These are phyloP conservation scores for Periconia macrospinosa DNA, from an alignment of 2,329 filamentous ascomycete species.

Conservation along the genomic window DNA sequence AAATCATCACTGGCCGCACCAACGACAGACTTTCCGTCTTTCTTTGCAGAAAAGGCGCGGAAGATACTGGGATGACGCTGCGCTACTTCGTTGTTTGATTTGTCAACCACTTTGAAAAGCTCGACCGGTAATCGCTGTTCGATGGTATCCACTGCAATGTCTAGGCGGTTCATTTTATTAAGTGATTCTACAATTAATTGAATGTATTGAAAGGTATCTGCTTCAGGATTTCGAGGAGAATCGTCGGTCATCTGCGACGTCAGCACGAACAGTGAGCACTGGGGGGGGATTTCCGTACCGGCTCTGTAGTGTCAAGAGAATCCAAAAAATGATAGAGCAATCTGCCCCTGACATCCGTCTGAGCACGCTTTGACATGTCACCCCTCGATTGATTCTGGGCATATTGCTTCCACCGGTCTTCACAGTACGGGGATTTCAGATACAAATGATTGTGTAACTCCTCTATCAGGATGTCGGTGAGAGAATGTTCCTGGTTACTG, in stretches of 20 bases:
- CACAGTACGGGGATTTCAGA: constrained; percentile 95
- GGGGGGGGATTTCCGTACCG: constrained; percentile 20
- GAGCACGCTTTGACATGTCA: constrained; percentile 34
- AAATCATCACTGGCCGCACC: constrained; percentile 68
- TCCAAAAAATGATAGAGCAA: constrained; percentile 61
- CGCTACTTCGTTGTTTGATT: constrained; percentile 92
- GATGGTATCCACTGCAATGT: constrained; percentile 83
- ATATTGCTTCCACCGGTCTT: constrained; percentile 89
- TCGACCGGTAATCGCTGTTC: constrained; percentile 94
- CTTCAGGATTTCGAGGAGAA: constrained; percentile 88
- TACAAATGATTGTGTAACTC: constrained; percentile 97
- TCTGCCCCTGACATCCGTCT: constrained; percentile 51
- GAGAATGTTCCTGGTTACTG: constrained; percentile 84
- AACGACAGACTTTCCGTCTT: constrained; percentile 62
- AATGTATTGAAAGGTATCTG: constrained; percentile 93
- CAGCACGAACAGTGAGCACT: constrained; percentile 21
- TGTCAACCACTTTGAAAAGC: constrained; percentile 89
- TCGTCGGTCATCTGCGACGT: constrained; percentile 71
- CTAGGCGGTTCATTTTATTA: constrained; percentile 84
- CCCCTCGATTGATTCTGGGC: constrained; percentile 64
- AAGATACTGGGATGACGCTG: constrained; percentile 86
- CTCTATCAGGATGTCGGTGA: constrained; percentile 95
- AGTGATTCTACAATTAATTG: constrained; percentile 83
- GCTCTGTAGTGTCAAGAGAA: constrained; percentile 55
- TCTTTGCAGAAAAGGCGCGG: constrained; percentile 53